Conservation (phyloP, 1,284 basidiomycete species). For the Cronartium quercuum region DNA sequence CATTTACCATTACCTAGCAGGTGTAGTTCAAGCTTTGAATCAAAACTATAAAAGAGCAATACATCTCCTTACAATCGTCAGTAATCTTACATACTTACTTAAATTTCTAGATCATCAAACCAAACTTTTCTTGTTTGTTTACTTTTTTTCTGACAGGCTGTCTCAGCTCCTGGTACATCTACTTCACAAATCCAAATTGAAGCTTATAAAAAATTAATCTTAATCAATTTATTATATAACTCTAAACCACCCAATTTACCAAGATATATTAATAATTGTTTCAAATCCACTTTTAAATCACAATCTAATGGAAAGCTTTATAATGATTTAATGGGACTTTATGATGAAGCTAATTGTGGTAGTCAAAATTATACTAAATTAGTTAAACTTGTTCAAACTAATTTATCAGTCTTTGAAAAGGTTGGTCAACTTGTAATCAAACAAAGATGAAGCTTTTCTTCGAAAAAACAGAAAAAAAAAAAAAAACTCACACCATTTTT, state of each 20-base stretch:
- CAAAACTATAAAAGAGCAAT: slow-evolving; percentile 27
- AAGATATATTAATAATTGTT: slow-evolving; percentile 15
- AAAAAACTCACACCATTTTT: too few relatives aligned
- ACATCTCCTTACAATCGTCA: slow-evolving; percentile 25
- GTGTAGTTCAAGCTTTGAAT: slow-evolving; percentile 25
- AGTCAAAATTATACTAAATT: neutral
- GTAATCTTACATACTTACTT: neutral
- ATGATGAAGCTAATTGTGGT: slow-evolving; percentile 1
- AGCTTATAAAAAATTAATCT: slow-evolving; percentile 25
- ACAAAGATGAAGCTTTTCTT: neutral
- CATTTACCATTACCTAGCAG: slow-evolving; percentile 33
- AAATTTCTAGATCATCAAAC: neutral
- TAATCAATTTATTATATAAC: slow-evolving; percentile 21
- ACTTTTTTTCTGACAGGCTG: slow-evolving; percentile 2
- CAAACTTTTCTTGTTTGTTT: neutral
- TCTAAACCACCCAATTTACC: slow-evolving; percentile 13
- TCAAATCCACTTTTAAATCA: slow-evolving; percentile 11
- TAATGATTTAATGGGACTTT: slow-evolving; percentile 1
- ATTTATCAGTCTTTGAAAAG: slow-evolving; percentile 1
- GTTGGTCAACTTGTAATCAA: neutral
- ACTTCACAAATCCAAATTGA: slow-evolving; percentile 36
- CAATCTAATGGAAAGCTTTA: neutral
- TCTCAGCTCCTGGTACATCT: slow-evolving; percentile 28
- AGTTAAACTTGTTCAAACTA: neutral
- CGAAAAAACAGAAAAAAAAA: neutral